Evolutionary conservation across 352 stramenopile species (phyloP), one percentile per base, ranked within the genome.

Genomic region (Bremia lactucae): DNA sequence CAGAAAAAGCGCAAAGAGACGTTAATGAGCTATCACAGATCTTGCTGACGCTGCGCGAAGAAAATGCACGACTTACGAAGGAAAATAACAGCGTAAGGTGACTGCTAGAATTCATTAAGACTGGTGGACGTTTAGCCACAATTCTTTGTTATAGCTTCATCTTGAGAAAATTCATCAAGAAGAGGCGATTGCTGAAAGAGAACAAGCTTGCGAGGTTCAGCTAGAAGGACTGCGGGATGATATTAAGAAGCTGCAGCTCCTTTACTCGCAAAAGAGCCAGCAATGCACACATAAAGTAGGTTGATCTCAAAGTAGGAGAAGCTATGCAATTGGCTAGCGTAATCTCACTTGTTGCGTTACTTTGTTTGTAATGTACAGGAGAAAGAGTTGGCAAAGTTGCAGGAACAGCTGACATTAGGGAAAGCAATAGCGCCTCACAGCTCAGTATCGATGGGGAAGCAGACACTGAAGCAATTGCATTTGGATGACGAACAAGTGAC

Each of bases 81-180:
- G 76, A 88, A 45, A 88, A 86, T 62, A 86, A 88, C 55, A 88
- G 59, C 42, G 75, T 88, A 42, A 13, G 36, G 6, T 28, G 35
- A 31, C 46, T 6, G 42, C 15, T 28, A 33, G 36, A 25, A 48
- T 2, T 14, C 23, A 19, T 36, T 41, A 46, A 35, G 42, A 36
- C 31, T 16, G 19, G 11, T 31, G 3, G 33, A 20, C 6, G 9
- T 6, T 23, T 11, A 20, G 13, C 0, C 0, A 22, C 10, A 8
- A 26, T 3, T 28, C 26, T 39, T 23, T 16, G 4, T 18, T 13
- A 11, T 15, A 87, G 75, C 62, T 88, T 5, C 73, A 86, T 47
- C 36, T 86, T 31, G 72, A 88, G 51, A 71, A 85, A 36, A 88
- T 88, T 41, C 76, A 88, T 52, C 72, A 88, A 34, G 72, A 88